Evolutionary conservation across 306 rosid species (phyloP), one percentile per base, ranked within the genome.

Genomic region (Glycine latifolia): DNA sequence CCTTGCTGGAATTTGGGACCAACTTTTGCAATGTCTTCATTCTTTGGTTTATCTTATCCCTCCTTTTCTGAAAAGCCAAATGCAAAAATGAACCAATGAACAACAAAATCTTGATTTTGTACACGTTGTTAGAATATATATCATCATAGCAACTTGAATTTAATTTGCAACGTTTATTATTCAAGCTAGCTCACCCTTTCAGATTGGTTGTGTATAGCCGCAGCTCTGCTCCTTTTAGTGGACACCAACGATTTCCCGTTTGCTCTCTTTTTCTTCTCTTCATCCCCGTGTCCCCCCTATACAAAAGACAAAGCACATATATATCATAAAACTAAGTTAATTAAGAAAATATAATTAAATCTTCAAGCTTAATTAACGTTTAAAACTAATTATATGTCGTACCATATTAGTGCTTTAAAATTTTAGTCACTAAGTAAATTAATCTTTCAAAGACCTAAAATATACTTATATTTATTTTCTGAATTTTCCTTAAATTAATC

Each of bases 1-100:
- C 99, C 98, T 95, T 93, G 84, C 91, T 91, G 87, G 99, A 93
- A 91, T 89, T 95, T 82, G 99, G 98, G 89, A 95, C 99, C 91
- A 95, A 87, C 91, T 93, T 93, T 85, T 93, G 99, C 85, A 95
- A 78, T 52, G 99, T 89, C 91, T 90, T 93, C 98, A 95, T 93
- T 90, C 94, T 91, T 67, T 95, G 93, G 88, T 93, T 95, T 82
- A 95, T 95, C 89, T 92, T 95, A 82, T 95, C 98, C 87, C 99
- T 91, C 88, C 99, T 93, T 89, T 95, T 95, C 99, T 95, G 86
- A 60, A 85, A 80, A 73, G 35, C 46, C 69, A 78, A 26, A 75
- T 43, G 53, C 55, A 53, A 60, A 39, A 66, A 75, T 48, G 72
- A 26, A 59, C 76, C 62, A 71, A 75, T 62, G 5, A 84, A 31